Percentiles rank a stretch among this genome's conserved stretches.
Evolutionary conservation across 352 stramenopile genomes (phyloP).

Genomic region (Pythium inflatum): DNA sequence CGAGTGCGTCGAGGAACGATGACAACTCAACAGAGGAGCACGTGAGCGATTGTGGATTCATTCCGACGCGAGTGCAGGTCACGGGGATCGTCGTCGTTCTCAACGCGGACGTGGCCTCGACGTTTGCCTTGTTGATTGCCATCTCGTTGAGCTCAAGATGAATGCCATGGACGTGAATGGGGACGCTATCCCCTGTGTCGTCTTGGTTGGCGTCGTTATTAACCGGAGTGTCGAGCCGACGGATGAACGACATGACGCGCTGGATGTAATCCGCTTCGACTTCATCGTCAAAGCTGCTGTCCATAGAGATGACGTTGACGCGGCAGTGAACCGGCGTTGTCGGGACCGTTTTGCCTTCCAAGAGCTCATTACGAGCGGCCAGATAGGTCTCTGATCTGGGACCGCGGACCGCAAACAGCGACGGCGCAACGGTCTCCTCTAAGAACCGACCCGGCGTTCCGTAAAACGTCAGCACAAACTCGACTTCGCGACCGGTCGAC

Average conservation of each 20-base stretch:
- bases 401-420: not conserved
- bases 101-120: not conserved
- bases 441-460: constrained; percentile 17
- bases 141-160: constrained; percentile 25
- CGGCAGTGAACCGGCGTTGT: constrained; percentile 5
- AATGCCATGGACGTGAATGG: not conserved
- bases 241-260: constrained; percentile 23
- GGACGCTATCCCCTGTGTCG: not conserved
- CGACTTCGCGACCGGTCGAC: not conserved
- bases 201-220: not conserved
- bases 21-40: constrained; percentile 14
- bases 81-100: not conserved
- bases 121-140: not conserved
- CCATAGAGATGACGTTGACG: constrained; percentile 23
- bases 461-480: constrained; percentile 29
- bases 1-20: constrained; percentile 8
- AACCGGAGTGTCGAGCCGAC: not conserved
- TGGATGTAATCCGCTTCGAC: constrained; percentile 21
- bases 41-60: not conserved
- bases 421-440: constrained; percentile 11
- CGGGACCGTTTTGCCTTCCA: not conserved
- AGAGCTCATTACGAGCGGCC: not conserved
- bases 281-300: constrained; percentile 17
- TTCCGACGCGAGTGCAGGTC: constrained; percentile 3
- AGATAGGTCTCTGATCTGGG: not conserved